Base-by-base conservation (phyloP, 2,329 filamentous ascomycete species). In the Claviceps paspali region DNA sequence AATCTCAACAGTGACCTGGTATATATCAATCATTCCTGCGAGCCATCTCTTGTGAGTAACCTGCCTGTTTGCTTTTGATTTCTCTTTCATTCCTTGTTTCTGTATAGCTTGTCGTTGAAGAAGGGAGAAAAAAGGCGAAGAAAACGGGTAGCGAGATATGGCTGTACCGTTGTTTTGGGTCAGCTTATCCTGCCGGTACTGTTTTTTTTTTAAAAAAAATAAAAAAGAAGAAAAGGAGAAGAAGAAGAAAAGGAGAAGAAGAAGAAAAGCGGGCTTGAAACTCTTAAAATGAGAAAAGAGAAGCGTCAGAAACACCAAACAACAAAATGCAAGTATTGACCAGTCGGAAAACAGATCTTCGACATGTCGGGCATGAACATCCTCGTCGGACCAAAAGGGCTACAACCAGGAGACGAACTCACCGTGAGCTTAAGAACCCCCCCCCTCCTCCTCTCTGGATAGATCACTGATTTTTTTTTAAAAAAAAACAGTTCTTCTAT, bases 401-500 rank as follows among this genome's bases (percentile, higher is more conserved):
- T 78, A 36, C 51, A 58, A 37, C 51, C 57, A 4, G 71, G 70
- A 34, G 68, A 78, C 41, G 73, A 78, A 50, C 60, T 78, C 33
- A 75, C 73, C 37, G 68, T 70, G 39, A 41, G 56, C 50, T 35
- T 40, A 23, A 7, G 4, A 10, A 27, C 7, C 7, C 10, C 19
- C 11, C 6, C 4, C 17, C n/a, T n/a, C n/a, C n/a, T n/a, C n/a
- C n/a, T n/a, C n/a, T n/a, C n/a, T n/a, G n/a, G n/a, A n/a, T n/a
- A n/a, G n/a, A n/a, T n/a, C n/a, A n/a, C n/a, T n/a, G n/a, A n/a
- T 26, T 26, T 26, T 26, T 26, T 12, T 12, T 26, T 26, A n/a
- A n/a, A n/a, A n/a, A n/a, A n/a, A n/a, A n/a, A n/a, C 14, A 72
- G 52, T 84, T 82, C 61, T 84, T 83, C 59, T 84, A 84, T 48